A percentile compares a stretch with the other conserved stretches of the same genome.
Conservation (phyloP, 1,284 basidiomycete species). For the Microbotryum scabiosae region DNA sequence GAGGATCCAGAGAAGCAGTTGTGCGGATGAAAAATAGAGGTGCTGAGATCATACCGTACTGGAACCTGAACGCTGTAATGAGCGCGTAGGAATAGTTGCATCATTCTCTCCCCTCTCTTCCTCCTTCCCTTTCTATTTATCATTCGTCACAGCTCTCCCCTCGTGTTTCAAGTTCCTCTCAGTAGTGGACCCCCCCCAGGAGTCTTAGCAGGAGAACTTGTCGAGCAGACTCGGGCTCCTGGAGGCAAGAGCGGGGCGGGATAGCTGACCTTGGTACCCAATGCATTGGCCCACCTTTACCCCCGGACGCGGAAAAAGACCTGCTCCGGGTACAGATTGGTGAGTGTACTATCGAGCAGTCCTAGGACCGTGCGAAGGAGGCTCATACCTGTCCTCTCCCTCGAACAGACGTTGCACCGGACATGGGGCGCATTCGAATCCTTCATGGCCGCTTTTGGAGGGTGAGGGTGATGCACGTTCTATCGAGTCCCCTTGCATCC, state of each 20-base stretch:
- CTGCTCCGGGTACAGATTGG: slow-evolving; percentile 57
- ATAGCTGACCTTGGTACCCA: neutral
- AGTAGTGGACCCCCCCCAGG: neutral
- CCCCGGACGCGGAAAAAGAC: slow-evolving; percentile 44
- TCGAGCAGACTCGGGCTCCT: neutral
- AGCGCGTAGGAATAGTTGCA: slow-evolving; percentile 84
- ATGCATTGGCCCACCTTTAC: neutral
- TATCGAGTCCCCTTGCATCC: neutral
- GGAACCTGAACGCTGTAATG: slow-evolving; percentile 84
- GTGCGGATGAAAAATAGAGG: neutral
- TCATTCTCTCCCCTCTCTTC: slow-evolving; percentile 44
- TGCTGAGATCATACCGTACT: slow-evolving; percentile 86
- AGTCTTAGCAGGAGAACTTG: neutral
- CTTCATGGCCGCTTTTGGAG: slow-evolving; percentile 72
- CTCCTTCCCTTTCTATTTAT: slow-evolving; percentile 37
- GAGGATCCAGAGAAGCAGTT: too few relatives aligned
- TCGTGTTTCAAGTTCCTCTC: neutral
- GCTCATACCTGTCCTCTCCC: too few relatives aligned
- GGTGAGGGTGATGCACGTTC: slow-evolving; percentile 73
- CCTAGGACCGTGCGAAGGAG: too few relatives aligned
- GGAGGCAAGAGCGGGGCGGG: neutral
- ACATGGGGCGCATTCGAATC: slow-evolving; percentile 67
- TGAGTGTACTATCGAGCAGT: too few relatives aligned
- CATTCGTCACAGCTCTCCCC: too few relatives aligned
- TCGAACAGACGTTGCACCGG: slow-evolving; percentile 62